phyloP scores from a whole-genome alignment of 2,329 filamentous ascomycete species.

The Penicillium sp. region DNA sequence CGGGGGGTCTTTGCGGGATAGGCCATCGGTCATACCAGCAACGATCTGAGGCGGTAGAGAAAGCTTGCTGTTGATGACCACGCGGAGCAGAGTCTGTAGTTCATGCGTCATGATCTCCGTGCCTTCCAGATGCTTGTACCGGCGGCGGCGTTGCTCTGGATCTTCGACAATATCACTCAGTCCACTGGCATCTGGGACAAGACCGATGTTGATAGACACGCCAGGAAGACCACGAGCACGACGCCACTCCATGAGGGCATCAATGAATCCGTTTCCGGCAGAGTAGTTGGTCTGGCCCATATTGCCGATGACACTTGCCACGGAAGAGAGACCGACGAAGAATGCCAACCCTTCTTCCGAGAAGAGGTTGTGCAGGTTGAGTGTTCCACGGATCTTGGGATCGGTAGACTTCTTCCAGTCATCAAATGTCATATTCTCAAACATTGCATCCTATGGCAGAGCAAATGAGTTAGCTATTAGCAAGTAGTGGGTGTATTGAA shows the following conservation, averaged over 20 bases:
- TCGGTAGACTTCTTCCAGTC: slow-evolving; percentile 39
- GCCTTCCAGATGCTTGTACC: slow-evolving; percentile 26
- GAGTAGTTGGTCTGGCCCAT: slow-evolving; percentile 64
- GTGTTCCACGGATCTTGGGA: slow-evolving; percentile 43
- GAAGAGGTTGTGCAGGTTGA: slow-evolving; percentile 22
- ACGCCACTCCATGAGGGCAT: slow-evolving; percentile 25
- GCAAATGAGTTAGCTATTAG: background rate
- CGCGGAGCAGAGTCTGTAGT: slow-evolving; percentile 21
- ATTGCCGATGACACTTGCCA: slow-evolving; percentile 61
- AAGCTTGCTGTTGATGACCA: slow-evolving; percentile 22
- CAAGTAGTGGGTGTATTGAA: background rate
- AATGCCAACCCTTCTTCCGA: slow-evolving; percentile 35
- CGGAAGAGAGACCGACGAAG: slow-evolving; percentile 61
- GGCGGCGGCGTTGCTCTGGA: slow-evolving; percentile 20
- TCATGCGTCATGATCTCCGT: slow-evolving; percentile 25
- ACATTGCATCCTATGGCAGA: slow-evolving; percentile 26
- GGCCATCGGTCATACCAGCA: slow-evolving; percentile 23
- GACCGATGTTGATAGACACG: slow-evolving; percentile 25
- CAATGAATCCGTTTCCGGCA: slow-evolving; percentile 51
- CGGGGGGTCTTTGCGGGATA: slow-evolving; percentile 19
- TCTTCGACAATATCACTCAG: slow-evolving; percentile 22
- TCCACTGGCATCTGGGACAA: slow-evolving; percentile 29
- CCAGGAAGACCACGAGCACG: slow-evolving; percentile 16
- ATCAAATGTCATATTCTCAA: slow-evolving; percentile 42
- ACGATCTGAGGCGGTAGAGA: slow-evolving; percentile 22